Percentiles rank a stretch among this genome's conserved stretches.
These are phyloP conservation scores for Xylariaceae sp. DNA, from an alignment of 2,329 filamentous ascomycete species.

Conservation along the genomic window DNA sequence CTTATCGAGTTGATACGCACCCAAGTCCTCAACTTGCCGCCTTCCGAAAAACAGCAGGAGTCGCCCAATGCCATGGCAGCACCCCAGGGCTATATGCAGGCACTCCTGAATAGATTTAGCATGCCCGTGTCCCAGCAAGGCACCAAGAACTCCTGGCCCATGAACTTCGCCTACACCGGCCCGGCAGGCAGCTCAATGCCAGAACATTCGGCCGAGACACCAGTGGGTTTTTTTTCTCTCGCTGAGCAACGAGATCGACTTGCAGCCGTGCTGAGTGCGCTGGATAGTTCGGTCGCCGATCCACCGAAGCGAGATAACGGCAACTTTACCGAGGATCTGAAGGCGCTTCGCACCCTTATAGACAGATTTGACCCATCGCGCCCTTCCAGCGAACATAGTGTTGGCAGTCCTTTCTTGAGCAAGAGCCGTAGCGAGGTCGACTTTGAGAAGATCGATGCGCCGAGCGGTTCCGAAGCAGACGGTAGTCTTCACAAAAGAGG, in stretches of 20 bases:
- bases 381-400: slow-evolving; percentile 44
- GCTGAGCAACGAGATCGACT: slow-evolving; percentile 74
- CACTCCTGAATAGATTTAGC: slow-evolving; percentile 78
- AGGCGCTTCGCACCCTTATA: slow-evolving; percentile 25
- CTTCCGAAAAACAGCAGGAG: slow-evolving; percentile 40
- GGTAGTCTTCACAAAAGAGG: slow-evolving; percentile 32
- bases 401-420: slow-evolving; percentile 50
- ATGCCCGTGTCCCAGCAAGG: slow-evolving; percentile 64
- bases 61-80: slow-evolving; percentile 38
- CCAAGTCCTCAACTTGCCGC: slow-evolving; percentile 71
- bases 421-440: slow-evolving; percentile 84
- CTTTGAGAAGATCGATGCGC: slow-evolving; percentile 82
- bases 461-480: slow-evolving; percentile 57
- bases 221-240: slow-evolving; percentile 69
- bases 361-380: slow-evolving; percentile 38
- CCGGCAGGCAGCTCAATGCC: slow-evolving; percentile 73
- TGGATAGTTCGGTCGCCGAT: slow-evolving; percentile 71
- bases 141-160: slow-evolving; percentile 38
- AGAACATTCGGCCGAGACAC: slow-evolving; percentile 55
- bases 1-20: slow-evolving; percentile 68
- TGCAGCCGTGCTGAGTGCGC: slow-evolving; percentile 65
- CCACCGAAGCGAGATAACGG: slow-evolving; percentile 41
- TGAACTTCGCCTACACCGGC: slow-evolving; percentile 65
- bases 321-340: slow-evolving; percentile 14
- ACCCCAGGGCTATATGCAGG: slow-evolving; percentile 65